phyloP scores from a whole-genome alignment of 2,329 filamentous ascomycete species.

The Cladosporium phlei region DNA sequence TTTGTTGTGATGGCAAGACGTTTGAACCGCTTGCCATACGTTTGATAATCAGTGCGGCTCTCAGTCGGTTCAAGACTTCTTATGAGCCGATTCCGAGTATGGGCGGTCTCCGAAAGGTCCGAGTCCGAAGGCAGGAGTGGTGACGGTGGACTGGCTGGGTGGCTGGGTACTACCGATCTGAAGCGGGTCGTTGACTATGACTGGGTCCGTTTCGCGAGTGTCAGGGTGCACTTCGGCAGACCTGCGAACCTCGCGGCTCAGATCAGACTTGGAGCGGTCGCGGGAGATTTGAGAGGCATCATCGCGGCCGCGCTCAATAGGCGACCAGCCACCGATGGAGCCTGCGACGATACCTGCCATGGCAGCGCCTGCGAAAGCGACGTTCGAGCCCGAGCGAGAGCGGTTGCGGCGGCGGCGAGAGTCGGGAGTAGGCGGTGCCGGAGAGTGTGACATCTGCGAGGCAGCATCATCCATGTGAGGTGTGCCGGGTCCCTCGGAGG shows the following conservation, averaged over 20 bases:
- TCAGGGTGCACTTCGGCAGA: slow-evolving; percentile 44
- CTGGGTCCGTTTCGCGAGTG: slow-evolving; percentile 44
- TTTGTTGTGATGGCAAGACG: too few species aligned
- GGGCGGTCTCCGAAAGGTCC: slow-evolving; percentile 42
- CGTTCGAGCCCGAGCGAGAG: slow-evolving; percentile 64
- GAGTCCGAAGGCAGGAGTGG: slow-evolving; percentile 40
- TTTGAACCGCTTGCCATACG: too few species aligned
- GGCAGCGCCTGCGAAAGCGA: slow-evolving; percentile 68
- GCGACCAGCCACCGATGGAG: slow-evolving; percentile 68
- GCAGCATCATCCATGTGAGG: slow-evolving; percentile 51
- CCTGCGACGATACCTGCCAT: slow-evolving; percentile 82
- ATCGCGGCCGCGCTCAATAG: slow-evolving; percentile 50
- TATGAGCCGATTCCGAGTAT: slow-evolving; percentile 7
- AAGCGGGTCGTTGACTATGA: slow-evolving; percentile 41
- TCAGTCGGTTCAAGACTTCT: too few species aligned
- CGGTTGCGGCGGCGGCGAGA: slow-evolving; percentile 54
- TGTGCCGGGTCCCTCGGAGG: slow-evolving; percentile 60
- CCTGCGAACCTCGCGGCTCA: slow-evolving; percentile 35
- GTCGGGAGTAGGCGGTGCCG: slow-evolving; percentile 49
- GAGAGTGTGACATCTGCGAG: slow-evolving; percentile 26
- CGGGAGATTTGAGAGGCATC: slow-evolving; percentile 36
- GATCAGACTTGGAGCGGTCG: slow-evolving; percentile 28
- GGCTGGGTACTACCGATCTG: slow-evolving; percentile 28
- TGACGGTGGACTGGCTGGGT: slow-evolving; percentile 41
- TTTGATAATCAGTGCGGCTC: too few species aligned